Evolutionary conservation across 2,329 filamentous ascomycete genomes (phyloP).

Genomic region (Alternaria ventricosa): DNA sequence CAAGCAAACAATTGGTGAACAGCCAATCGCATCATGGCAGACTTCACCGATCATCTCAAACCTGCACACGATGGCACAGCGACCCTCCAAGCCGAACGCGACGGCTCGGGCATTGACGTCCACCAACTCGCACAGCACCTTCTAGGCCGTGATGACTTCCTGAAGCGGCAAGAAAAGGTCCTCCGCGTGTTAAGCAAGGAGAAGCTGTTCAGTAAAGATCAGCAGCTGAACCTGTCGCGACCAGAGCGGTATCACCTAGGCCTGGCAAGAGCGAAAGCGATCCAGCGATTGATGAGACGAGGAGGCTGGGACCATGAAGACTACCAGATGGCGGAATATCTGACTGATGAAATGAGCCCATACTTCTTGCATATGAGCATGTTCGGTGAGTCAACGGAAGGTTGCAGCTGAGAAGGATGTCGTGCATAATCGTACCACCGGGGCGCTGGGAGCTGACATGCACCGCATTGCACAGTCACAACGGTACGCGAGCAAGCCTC

Average conservation of each 20-base stretch:
- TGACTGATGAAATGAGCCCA: slow-evolving; percentile 61
- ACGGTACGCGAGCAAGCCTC: slow-evolving; percentile 60
- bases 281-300: slow-evolving; percentile 55
- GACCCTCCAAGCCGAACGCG: slow-evolving; percentile 55
- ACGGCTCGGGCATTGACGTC: slow-evolving; percentile 52
- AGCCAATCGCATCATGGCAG: slow-evolving; percentile 46
- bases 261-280: slow-evolving; percentile 59
- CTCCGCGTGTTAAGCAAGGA: slow-evolving; percentile 55
- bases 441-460: slow-evolving; percentile 24
- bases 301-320: slow-evolving; percentile 59
- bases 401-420: slow-evolving; percentile 3
- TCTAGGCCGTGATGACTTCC: slow-evolving; percentile 56
- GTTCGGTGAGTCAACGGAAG: slow-evolving; percentile 50
- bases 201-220: slow-evolving; percentile 58
- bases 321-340: slow-evolving; percentile 59
- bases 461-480: slow-evolving; percentile 34
- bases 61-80: slow-evolving; percentile 56
- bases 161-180: slow-evolving; percentile 56
- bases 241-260: slow-evolving; percentile 61
- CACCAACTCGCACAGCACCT: slow-evolving; percentile 56
- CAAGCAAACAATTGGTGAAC: neutral
- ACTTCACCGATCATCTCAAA: slow-evolving; percentile 59
- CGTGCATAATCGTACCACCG: slow-evolving; percentile 22
- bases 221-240: slow-evolving; percentile 59
- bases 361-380: slow-evolving; percentile 61